Percentiles rank a stretch among this genome's conserved stretches.
These are phyloP conservation scores for Pyrenophora teres DNA, from an alignment of 2,329 filamentous ascomycete genomes.

Conservation along the genomic window DNA sequence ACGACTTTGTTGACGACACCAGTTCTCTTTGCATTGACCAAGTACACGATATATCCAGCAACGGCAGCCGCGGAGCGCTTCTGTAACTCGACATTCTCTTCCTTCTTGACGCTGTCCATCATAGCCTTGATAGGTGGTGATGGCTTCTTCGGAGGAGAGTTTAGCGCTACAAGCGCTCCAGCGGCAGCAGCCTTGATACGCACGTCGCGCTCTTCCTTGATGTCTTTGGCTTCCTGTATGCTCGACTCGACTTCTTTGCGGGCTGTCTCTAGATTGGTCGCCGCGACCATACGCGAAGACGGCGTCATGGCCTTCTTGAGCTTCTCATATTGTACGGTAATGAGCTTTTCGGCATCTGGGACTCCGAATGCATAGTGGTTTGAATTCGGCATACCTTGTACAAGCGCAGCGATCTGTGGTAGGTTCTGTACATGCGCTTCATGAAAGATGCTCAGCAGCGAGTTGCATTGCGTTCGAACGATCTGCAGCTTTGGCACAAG, in stretches of 20 bases:
- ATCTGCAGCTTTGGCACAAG: constrained; percentile 88
- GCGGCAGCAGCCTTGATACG: constrained; percentile 86
- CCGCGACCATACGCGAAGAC: constrained; percentile 82
- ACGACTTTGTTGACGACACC: constrained; percentile 95
- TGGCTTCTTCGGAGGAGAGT: constrained; percentile 88
- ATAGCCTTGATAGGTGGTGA: constrained; percentile 91
- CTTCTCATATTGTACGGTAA: constrained; percentile 82
- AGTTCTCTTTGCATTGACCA: constrained; percentile 77
- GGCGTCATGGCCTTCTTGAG: constrained; percentile 88
- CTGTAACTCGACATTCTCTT: constrained; percentile 89
- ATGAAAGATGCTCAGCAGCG: constrained; percentile 86
- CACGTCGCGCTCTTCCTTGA: constrained; percentile 82
- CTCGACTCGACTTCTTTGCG: constrained; percentile 70
- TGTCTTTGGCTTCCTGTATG: constrained; percentile 76
- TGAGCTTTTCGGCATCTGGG: constrained; percentile 82
- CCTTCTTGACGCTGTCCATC: constrained; percentile 97
- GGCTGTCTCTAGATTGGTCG: constrained; percentile 78
- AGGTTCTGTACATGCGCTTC: constrained; percentile 66
- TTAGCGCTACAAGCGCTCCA: constrained; percentile 85
- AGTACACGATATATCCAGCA: constrained; percentile 81
- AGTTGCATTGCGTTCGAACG: constrained; percentile 87
- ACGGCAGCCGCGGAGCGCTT: constrained; percentile 84
- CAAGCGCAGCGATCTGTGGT: constrained; percentile 82
- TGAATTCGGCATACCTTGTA: constrained; percentile 90
- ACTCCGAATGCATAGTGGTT: constrained; percentile 93